phyloP scores from a whole-genome alignment of 495 filamentous ascomycete species.

The Alectoria sarmentosa region DNA sequence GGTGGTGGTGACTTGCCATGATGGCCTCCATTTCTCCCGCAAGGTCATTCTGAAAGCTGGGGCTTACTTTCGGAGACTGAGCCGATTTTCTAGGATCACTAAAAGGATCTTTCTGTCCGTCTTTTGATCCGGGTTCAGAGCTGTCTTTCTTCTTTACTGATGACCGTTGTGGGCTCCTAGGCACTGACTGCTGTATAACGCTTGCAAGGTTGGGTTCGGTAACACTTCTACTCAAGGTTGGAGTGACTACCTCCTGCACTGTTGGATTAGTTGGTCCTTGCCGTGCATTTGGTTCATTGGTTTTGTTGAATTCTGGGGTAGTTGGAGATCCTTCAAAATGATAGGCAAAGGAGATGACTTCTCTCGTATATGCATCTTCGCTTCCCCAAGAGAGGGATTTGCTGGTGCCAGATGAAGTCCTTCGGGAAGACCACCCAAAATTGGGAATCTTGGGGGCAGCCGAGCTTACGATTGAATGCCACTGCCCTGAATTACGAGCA shows the following conservation, averaged over 20 bases:
- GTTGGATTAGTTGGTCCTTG: background rate
- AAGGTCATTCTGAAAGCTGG: background rate
- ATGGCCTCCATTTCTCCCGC: constrained; percentile 13
- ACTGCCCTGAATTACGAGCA: constrained; percentile 4
- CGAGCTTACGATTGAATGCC: constrained; percentile 20
- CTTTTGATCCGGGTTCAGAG: background rate
- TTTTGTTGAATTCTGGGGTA: background rate
- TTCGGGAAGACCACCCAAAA: constrained; percentile 24
- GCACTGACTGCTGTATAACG: background rate
- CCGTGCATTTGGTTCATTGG: constrained; percentile 6
- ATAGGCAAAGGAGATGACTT: constrained; percentile 27
- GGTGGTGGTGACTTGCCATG: constrained; percentile 11
- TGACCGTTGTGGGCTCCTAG: constrained; percentile 16
- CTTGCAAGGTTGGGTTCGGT: constrained; percentile 8
- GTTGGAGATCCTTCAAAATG: constrained; percentile 16
- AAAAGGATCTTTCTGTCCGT: background rate
- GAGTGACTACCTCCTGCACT: background rate
- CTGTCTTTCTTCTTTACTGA: background rate
- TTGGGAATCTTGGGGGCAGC: constrained; percentile 26
- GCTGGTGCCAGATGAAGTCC: constrained; percentile 15
- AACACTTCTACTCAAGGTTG: constrained; percentile 8
- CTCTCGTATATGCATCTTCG: constrained; percentile 24
- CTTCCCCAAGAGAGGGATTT: constrained; percentile 19
- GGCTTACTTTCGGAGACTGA: background rate
- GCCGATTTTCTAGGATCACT: background rate